Evolutionary conservation across 345 rosid genomes (phyloP).

Genomic region (Anastatica hierochuntica): DNA sequence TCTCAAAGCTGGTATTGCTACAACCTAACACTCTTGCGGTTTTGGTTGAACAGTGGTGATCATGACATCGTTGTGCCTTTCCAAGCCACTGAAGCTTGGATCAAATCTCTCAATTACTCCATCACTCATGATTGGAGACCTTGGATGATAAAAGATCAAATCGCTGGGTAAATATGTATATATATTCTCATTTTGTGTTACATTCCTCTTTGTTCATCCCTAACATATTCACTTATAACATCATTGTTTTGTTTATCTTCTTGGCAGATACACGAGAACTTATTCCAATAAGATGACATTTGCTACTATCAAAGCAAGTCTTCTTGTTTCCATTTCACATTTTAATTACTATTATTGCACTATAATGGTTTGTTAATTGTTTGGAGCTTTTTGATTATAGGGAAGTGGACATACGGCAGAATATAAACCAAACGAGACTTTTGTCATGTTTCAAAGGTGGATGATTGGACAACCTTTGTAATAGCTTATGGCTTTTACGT

Average conservation of each 20-base stretch:
- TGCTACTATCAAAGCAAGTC: slow-evolving; percentile 50
- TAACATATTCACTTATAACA: too few relatives aligned
- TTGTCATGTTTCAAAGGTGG: slow-evolving; percentile 19
- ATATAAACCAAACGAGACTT: slow-evolving; percentile 9
- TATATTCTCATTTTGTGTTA: too few relatives aligned
- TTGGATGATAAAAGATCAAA: slow-evolving; percentile 40
- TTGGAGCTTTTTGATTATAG: neutral
- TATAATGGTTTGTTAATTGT: too few relatives aligned
- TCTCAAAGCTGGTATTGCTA: too few relatives aligned
- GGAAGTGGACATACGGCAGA: slow-evolving; percentile 22
- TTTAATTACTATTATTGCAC: neutral
- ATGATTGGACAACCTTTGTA: slow-evolving; percentile 13
- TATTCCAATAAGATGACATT: slow-evolving; percentile 55
- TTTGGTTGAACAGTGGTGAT: slow-evolving; percentile 51
- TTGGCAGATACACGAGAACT: slow-evolving; percentile 45
- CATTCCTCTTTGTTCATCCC: too few relatives aligned
- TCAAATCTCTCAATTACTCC: slow-evolving; percentile 41
- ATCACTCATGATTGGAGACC: slow-evolving; percentile 46
- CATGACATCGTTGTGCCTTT: slow-evolving; percentile 39
- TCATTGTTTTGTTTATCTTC: too few relatives aligned
- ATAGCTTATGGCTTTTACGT: too few relatives aligned
- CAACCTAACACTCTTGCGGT: too few relatives aligned
- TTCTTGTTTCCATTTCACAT: neutral
- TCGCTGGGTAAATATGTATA: slow-evolving; percentile 33
- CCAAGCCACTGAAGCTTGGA: slow-evolving; percentile 58